phyloP scores from a whole-genome alignment of 2,329 filamentous ascomycete species.

The Escovopsis sp. region DNA sequence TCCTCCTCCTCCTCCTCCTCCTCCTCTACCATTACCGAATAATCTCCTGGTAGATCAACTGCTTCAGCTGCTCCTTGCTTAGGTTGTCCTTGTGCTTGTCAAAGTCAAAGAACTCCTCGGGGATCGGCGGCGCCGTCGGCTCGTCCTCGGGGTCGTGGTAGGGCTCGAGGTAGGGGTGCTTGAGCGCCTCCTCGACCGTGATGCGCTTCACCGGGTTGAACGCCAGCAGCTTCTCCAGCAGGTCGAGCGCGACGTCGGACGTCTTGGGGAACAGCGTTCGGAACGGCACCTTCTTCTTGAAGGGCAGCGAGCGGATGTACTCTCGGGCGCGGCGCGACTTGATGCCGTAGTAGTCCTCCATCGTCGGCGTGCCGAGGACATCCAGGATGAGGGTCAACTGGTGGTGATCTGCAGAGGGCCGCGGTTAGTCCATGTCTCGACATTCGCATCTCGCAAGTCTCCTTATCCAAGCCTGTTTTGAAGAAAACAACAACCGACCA shows the following conservation, averaged over 20 bases:
- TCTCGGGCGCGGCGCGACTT: conserved; percentile 94
- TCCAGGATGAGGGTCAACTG: conserved; percentile 95
- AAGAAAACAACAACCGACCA: no score
- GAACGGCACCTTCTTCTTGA: conserved; percentile 99
- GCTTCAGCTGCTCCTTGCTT: conserved; percentile 95
- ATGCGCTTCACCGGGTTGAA: conserved; percentile 99
- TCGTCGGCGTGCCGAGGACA: conserved; percentile 92
- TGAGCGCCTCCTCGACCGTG: conserved; percentile 90
- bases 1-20: background rate
- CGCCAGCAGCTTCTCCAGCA: conserved; percentile 87
- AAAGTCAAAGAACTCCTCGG: conserved; percentile 98
- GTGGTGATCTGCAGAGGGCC: conserved; percentile 60
- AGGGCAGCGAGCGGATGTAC: conserved; percentile 94
- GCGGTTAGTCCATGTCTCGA: background rate
- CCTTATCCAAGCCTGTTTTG: background rate
- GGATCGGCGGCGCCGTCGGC: conserved; percentile 89
- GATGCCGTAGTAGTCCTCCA: conserved; percentile 99
- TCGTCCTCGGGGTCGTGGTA: conserved; percentile 99
- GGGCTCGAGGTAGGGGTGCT: conserved; percentile 94
- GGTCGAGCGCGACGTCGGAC: conserved; percentile 87
- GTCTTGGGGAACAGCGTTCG: conserved; percentile 96
- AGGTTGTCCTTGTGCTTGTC: conserved; percentile 99
- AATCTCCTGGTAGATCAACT: conserved; percentile 96
- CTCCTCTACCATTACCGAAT: conserved; percentile 38
- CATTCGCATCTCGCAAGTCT: background rate